Base-by-base conservation (phyloP, 78 protist species). In the Dictyostelium intermedium region DNA sequence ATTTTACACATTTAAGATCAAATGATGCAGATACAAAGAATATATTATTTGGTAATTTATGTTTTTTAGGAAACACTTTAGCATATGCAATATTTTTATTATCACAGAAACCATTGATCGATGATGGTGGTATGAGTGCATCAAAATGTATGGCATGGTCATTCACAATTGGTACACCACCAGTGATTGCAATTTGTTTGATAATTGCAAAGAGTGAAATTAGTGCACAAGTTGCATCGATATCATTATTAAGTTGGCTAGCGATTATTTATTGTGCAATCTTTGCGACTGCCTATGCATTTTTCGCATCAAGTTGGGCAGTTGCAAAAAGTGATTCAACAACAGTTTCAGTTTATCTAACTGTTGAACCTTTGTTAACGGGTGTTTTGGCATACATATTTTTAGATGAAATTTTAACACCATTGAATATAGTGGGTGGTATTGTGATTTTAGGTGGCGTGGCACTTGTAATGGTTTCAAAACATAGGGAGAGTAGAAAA, bases 21-120 rank as follows among this genome's bases (percentile, higher is more conserved):
- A 47, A 45, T 32, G 39, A 39, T 5, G 2, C 63, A 47, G 14
- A 47, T 14, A 23, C 70, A 23, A 60, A 10, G 13, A 23, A 89
- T 20, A 41, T 80, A 16, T 13, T 89, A 41, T 39, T 89, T 7
- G 94, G 94, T 18, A 81, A 89, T 45, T 34, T 89, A 56, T 89
- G 94, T 80, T 89, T 89, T 60, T 66, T 89, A 6, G 94, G 94
- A 1, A 89, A 89, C 35, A 89, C 94, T 11, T 4, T 89, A 6
- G 94, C 87, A 3, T 89, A 89, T 89, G 56, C 94, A 18, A 61
- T 83, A 2, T 89, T 89, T 39, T 83, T 89, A 53, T 13, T 89
- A 5, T 10, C 60, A 20, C 94, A 89, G 39, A 83, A 78, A 23
- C 94, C 94, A 63, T 43, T 89, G 60, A 66, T 39, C 2, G 85